Base-by-base conservation (phyloP, 176 grass and related monocot genomes). In the Oryza officinalis region DNA sequence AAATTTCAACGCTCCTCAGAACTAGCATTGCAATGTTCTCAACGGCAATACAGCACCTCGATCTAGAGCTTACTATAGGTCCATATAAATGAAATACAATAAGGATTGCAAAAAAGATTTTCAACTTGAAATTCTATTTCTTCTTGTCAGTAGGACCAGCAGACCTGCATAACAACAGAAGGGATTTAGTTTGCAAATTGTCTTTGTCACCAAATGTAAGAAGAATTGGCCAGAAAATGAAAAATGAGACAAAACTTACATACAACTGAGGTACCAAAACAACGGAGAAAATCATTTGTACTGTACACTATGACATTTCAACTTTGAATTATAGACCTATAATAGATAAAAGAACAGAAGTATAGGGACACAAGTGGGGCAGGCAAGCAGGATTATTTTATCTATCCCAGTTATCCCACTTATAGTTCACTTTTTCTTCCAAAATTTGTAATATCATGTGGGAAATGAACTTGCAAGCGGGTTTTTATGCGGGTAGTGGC, bases 91-190 rank as follows among this genome's bases (percentile, higher is more conserved):
- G 23, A 27, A 71, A 9, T 63, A 83, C 40, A 17, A 6, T 23
- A 54, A 65, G 64, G 10, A 47, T n/a, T 18, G 31, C 40, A 2
- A 43, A 37, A 37, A 35, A n/a, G 8, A 35, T 71, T 27, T 18
- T 43, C 20, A 44, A 57, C 25, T 73, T 59, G 43, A 37, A 47
- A 32, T 80, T 84, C 77, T 87, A 87, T 72, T 91, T 91, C 89
- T 91, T 91, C 85, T 87, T 91, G 0, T 91, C 89, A 30, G 81
- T 8, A 52, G 8, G 52, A 77, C 78, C 83, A 27, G 65, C 89
- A n/a, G 81, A 91, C 54, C 89, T 91, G 71, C 54, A 80, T 13
- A 79, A n/a, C 8, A 82, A 46, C 9, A 83, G 7, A 65, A 17
- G 40, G 50, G 6, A 23, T 13, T 52, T 9, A 82, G 49, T 17